Percentiles rank a stretch among this genome's conserved stretches.
Conservation (phyloP, 2,329 filamentous ascomycete genomes). For the Blastomyces silverae region DNA sequence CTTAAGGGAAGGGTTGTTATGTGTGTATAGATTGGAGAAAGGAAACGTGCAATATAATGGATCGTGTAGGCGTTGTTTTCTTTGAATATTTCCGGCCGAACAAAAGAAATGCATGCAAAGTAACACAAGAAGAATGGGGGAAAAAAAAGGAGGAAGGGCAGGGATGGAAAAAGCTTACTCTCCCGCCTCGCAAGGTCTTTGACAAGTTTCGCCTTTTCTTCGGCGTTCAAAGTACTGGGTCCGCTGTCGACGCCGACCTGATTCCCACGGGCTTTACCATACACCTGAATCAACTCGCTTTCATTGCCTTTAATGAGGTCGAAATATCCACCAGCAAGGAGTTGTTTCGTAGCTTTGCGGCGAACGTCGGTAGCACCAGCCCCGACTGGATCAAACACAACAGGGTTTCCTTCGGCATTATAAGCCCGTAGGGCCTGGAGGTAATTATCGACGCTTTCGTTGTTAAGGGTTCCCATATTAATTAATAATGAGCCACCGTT, state of each 20-base stretch:
- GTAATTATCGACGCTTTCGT: slow-evolving; percentile 66
- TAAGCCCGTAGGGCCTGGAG: slow-evolving; percentile 69
- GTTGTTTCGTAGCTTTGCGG: slow-evolving; percentile 60
- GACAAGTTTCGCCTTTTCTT: slow-evolving; percentile 58
- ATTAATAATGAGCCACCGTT: slow-evolving; percentile 74
- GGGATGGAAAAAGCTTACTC: too few relatives aligned
- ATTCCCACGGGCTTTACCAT: slow-evolving; percentile 50
- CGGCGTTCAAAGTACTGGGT: slow-evolving; percentile 46
- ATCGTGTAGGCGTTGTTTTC: background rate
- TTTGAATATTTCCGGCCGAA: background rate
- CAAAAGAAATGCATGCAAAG: background rate
- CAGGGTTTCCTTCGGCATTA: slow-evolving; percentile 66
- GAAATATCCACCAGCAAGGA: slow-evolving; percentile 69
- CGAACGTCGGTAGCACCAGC: slow-evolving; percentile 75
- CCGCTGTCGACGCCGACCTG: slow-evolving; percentile 83
- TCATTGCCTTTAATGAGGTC: slow-evolving; percentile 93
- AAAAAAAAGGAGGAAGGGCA: too few relatives aligned
- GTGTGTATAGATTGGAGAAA: background rate
- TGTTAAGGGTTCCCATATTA: slow-evolving; percentile 90
- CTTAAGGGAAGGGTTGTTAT: background rate
- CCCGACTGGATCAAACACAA: slow-evolving; percentile 85
- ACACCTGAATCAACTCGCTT: slow-evolving; percentile 71
- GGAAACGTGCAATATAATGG: background rate
- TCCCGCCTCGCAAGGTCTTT: slow-evolving; percentile 60
- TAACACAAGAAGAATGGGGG: background rate